Percentiles rank a stretch among this genome's conserved stretches.
Evolutionary conservation across 106 monocot species (phyloP).

Genomic region (Platanthera guangdongensis): DNA sequence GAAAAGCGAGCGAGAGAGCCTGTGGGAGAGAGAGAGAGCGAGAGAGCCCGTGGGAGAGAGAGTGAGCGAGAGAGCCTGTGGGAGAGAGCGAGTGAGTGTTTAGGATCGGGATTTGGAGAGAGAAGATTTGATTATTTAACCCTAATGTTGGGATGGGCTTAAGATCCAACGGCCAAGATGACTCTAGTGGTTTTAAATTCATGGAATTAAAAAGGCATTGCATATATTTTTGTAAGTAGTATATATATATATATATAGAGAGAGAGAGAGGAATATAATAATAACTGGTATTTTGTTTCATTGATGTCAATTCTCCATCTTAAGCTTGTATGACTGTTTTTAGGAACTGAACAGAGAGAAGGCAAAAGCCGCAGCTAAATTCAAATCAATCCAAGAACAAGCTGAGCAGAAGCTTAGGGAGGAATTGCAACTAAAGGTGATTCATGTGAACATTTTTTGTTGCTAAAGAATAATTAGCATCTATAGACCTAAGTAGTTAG

Average conservation of each 20-base stretch:
- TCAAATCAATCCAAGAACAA: slow-evolving; percentile 73
- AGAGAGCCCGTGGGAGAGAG: too few relatives aligned
- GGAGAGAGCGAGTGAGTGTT: too few relatives aligned
- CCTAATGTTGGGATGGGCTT: too few relatives aligned
- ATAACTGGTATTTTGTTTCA: background rate
- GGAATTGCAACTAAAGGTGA: slow-evolving; percentile 78
- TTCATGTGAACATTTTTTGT: background rate
- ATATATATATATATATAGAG: background rate
- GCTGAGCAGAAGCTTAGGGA: slow-evolving; percentile 69
- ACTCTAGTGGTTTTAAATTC: too few relatives aligned
- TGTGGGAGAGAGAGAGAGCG: too few relatives aligned
- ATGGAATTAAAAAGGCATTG: too few relatives aligned
- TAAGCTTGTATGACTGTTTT: slow-evolving; percentile 14
- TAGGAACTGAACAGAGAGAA: slow-evolving; percentile 91
- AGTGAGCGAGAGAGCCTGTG: too few relatives aligned
- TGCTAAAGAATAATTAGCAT: background rate
- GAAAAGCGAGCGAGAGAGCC: too few relatives aligned
- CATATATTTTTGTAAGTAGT: too few relatives aligned
- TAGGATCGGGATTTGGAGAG: too few relatives aligned
- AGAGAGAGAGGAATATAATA: background rate
- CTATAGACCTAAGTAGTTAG: background rate
- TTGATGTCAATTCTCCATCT: slow-evolving; percentile 5
- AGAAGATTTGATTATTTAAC: too few relatives aligned
- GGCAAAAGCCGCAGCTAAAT: slow-evolving; percentile 50
- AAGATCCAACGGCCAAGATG: too few relatives aligned